Conservation (phyloP, 495 filamentous ascomycete genomes). For the Aeminium ludgeri region DNA sequence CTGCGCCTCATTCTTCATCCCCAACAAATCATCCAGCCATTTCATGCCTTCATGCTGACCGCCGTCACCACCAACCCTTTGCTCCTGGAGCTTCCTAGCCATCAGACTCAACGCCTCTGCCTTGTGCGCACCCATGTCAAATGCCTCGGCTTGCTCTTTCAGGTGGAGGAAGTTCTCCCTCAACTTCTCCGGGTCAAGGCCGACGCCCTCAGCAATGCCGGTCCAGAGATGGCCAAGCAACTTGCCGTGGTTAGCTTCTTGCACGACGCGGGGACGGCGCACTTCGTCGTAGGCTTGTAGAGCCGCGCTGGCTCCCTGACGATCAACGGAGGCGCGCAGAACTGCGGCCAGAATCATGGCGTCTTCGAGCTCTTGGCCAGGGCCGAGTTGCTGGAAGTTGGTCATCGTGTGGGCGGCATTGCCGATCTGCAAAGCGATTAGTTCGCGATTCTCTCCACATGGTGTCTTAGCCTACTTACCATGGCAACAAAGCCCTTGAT, state of each 20-base stretch:
- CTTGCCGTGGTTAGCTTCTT: background rate
- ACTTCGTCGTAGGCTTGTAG: constrained; percentile 1
- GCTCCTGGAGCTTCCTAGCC: background rate
- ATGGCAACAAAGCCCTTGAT: constrained; percentile 3
- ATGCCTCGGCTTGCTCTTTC: background rate
- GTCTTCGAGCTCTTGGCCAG: constrained; percentile 3
- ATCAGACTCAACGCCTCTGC: background rate
- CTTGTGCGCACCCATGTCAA: constrained; percentile 2
- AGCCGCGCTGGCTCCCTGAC: background rate
- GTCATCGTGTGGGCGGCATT: constrained; percentile 5
- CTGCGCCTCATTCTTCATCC: too few relatives aligned
- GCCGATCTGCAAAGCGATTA: background rate
- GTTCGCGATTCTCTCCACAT: too few relatives aligned
- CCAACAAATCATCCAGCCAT: too few relatives aligned
- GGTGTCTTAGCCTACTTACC: background rate
- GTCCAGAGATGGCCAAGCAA: constrained; percentile 1
- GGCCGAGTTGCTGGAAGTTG: constrained; percentile 4
- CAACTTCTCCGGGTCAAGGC: background rate
- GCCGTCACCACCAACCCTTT: too few relatives aligned
- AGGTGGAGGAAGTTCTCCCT: background rate
- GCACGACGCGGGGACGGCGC: background rate
- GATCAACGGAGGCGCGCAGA: background rate
- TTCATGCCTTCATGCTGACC: too few relatives aligned
- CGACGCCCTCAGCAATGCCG: constrained; percentile 1
- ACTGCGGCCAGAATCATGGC: constrained; percentile 1